Evolutionary conservation across 139 green algal genomes (phyloP).

Genomic region (Micractinium conductrix): DNA sequence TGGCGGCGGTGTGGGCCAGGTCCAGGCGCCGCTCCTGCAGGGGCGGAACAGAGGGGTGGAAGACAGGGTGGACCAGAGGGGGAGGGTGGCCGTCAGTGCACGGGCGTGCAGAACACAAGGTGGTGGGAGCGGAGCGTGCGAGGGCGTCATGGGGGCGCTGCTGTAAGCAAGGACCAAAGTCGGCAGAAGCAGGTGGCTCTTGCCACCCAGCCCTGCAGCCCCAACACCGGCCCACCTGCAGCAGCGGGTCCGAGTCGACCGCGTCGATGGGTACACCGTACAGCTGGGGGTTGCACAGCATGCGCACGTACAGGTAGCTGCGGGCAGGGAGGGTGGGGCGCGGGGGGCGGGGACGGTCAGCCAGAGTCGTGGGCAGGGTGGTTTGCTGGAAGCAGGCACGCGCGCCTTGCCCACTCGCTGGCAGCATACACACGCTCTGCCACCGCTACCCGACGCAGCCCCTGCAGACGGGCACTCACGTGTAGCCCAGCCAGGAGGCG

Average conservation of each 20-base stretch:
- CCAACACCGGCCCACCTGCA: constrained; percentile 52
- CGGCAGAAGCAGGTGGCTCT: background rate
- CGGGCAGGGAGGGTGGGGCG: too few species aligned
- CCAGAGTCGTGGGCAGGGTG: background rate
- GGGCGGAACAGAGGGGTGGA: background rate
- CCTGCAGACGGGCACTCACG: too few species aligned
- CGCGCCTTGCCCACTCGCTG: too few species aligned
- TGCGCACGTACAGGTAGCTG: constrained; percentile 96
- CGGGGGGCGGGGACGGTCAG: background rate
- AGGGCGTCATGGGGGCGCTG: background rate
- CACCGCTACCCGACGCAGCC: background rate
- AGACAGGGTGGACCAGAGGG: background rate
- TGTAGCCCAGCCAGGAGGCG: constrained; percentile 90
- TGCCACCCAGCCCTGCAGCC: background rate
- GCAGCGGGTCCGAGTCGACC: constrained; percentile 82
- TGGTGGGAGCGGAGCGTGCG: background rate
- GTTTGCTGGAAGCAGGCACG: background rate
- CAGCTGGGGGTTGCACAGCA: constrained; percentile 92
- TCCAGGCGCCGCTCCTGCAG: constrained; percentile 85
- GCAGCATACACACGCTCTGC: too few species aligned
- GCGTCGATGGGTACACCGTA: constrained; percentile 88
- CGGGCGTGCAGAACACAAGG: background rate
- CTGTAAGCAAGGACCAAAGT: background rate
- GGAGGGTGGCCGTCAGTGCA: background rate
- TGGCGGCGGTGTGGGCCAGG: constrained; percentile 88